phyloP scores from a whole-genome alignment of 495 filamentous ascomycete species.

The Tuber umbilicatum region DNA sequence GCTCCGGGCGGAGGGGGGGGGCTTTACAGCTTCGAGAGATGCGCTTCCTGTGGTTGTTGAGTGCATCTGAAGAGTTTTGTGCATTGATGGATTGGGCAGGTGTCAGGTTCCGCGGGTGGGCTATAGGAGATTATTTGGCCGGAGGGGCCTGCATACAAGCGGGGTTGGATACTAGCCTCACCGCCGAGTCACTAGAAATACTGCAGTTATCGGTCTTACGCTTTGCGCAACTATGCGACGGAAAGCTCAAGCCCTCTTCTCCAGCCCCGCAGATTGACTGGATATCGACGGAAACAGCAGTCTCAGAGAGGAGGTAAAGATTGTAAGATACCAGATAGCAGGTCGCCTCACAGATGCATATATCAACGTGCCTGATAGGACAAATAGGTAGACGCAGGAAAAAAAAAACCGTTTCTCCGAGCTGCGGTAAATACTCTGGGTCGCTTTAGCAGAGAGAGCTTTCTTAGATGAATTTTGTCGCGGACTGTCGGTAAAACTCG shows the following conservation, averaged over 20 bases:
- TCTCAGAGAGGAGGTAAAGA: neutral
- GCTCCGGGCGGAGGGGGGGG: no score
- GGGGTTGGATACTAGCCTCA: neutral
- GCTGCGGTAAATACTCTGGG: neutral
- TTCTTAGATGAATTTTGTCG: neutral
- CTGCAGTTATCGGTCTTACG: neutral
- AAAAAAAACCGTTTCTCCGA: neutral
- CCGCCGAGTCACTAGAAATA: no score
- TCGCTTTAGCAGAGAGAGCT: neutral
- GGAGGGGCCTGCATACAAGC: neutral
- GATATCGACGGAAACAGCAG: neutral
- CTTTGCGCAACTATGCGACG: neutral
- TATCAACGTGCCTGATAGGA: neutral
- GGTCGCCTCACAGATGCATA: neutral
- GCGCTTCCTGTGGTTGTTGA: neutral
- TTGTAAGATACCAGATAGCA: neutral
- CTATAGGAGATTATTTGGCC: neutral
- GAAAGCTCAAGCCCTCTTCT: neutral
- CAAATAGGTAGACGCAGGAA: neutral
- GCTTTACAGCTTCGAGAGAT: neutral
- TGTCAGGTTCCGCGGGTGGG: neutral
- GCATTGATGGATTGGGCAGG: neutral
- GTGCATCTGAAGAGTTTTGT: neutral
- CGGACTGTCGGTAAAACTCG: neutral
- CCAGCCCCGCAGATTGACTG: neutral